Percentiles rank a stretch among this genome's conserved stretches.
These are phyloP conservation scores for Sugiyamaella sp. DNA, from an alignment of 1,139 yeast genomes.

Conservation along the genomic window DNA sequence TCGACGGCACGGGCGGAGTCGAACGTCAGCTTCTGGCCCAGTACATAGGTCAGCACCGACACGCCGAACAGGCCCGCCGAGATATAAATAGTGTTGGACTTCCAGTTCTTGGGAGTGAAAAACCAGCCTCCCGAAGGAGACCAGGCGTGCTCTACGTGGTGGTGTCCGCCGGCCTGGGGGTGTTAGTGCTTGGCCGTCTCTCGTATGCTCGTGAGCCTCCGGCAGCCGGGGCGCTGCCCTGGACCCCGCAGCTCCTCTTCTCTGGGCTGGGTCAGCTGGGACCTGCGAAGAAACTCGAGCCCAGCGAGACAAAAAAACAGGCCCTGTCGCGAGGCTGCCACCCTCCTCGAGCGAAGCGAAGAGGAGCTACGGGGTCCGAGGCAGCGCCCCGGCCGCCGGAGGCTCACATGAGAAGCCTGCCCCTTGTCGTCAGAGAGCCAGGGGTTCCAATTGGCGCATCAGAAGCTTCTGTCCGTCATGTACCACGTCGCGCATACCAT, in stretches of 20 bases:
- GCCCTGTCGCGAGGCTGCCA: too few species aligned
- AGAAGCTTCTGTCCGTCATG: too few species aligned
- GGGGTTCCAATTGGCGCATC: too few species aligned
- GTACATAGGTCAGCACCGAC: slow-evolving; percentile 37
- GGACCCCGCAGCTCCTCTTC: not conserved
- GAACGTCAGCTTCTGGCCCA: slow-evolving; percentile 39
- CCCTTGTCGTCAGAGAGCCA: too few species aligned
- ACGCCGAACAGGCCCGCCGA: slow-evolving; percentile 41
- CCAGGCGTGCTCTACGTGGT: slow-evolving; percentile 39
- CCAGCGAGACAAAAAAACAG: too few species aligned
- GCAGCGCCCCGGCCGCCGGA: too few species aligned
- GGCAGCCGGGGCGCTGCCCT: not conserved
- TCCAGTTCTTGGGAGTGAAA: slow-evolving; percentile 49
- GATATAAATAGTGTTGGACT: slow-evolving; percentile 41
- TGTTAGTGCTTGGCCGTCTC: too few species aligned
- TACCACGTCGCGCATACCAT: slow-evolving; percentile 9
- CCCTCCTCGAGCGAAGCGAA: not conserved
- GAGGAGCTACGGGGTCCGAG: not conserved
- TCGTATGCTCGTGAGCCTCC: not conserved
- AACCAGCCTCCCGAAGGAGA: slow-evolving; percentile 51
- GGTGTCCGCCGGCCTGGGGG: slow-evolving; percentile 21
- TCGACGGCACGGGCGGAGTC: slow-evolving; percentile 38
- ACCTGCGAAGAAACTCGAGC: too few species aligned
- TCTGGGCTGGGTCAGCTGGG: too few species aligned
- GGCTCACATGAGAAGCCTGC: too few species aligned